Percentiles rank a stretch among this genome's conserved stretches.
phyloP scores from a whole-genome alignment of 805 yeast species.

The Kazachstania psychrophila region DNA sequence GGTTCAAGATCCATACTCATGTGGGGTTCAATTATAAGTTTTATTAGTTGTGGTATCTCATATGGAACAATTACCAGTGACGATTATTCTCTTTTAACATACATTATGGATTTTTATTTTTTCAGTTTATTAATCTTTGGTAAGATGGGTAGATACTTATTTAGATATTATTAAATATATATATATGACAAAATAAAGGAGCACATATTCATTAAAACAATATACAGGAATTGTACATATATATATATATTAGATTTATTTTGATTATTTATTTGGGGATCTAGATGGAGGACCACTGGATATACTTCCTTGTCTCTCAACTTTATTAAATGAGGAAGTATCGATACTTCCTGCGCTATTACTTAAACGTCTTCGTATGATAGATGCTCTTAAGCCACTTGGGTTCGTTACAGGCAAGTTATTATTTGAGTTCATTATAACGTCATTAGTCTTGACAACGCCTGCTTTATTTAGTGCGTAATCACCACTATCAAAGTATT shows the following conservation, averaged over 20 bases:
- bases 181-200: neutral
- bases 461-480: constrained; percentile 79
- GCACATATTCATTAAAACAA: neutral
- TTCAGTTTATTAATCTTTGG: constrained; percentile 60
- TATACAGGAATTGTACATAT: neutral
- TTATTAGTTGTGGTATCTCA: constrained; percentile 16
- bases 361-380: constrained; percentile 29
- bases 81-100: constrained; percentile 9
- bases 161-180: constrained; percentile 10
- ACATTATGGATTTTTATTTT: constrained; percentile 45
- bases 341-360: constrained; percentile 27
- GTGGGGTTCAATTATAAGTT: constrained; percentile 28
- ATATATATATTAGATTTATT: neutral
- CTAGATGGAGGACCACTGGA: constrained; percentile 32
- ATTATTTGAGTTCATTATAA: constrained; percentile 20
- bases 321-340: constrained; percentile 9
- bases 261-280: constrained; percentile 25
- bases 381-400: constrained; percentile 29
- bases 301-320: constrained; percentile 28
- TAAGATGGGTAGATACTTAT: constrained; percentile 52
- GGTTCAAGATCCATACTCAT: constrained; percentile 47
- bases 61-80: neutral
- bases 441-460: constrained; percentile 25
- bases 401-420: constrained; percentile 31
- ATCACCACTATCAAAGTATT: constrained; percentile 90